These are phyloP conservation scores for Solanum lignicaule DNA, from an alignment of 257 asterid genomes.

Conservation along the genomic window DNA sequence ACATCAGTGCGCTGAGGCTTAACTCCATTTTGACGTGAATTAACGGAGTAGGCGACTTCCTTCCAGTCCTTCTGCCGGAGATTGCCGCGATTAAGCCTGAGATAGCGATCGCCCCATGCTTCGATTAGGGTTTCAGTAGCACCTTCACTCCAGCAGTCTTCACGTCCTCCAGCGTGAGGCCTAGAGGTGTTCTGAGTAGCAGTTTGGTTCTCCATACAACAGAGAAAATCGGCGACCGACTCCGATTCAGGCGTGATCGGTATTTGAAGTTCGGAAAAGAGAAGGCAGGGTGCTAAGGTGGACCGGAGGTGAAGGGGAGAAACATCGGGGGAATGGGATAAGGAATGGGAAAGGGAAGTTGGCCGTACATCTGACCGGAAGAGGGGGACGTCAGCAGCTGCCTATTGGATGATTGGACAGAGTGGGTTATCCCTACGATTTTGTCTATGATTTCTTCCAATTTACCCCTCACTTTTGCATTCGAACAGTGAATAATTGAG, in stretches of 20 bases:
- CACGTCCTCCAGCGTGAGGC: slow-evolving; percentile 32
- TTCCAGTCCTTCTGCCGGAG: slow-evolving; percentile 70
- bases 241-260: neutral
- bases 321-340: neutral
- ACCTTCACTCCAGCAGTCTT: slow-evolving; percentile 78
- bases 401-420: slow-evolving; percentile 14
- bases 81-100: slow-evolving; percentile 60
- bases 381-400: slow-evolving; percentile 12
- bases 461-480: neutral
- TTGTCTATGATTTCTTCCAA: neutral
- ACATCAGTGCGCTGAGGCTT: slow-evolving; percentile 63
- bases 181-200: neutral
- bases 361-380: slow-evolving; percentile 22
- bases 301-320: neutral
- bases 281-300: neutral
- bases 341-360: neutral
- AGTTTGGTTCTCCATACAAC: slow-evolving; percentile 4
- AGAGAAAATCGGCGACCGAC: neutral
- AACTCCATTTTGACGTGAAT: slow-evolving; percentile 44
- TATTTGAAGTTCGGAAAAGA: neutral
- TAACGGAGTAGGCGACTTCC: slow-evolving; percentile 58
- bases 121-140: slow-evolving; percentile 58
- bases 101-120: slow-evolving; percentile 60
- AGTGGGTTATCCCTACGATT: slow-evolving; percentile 5
- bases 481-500: neutral